Evolutionary conservation across 192 early-diverging fungal species (phyloP).

Genomic region (Podila verticillata): DNA sequence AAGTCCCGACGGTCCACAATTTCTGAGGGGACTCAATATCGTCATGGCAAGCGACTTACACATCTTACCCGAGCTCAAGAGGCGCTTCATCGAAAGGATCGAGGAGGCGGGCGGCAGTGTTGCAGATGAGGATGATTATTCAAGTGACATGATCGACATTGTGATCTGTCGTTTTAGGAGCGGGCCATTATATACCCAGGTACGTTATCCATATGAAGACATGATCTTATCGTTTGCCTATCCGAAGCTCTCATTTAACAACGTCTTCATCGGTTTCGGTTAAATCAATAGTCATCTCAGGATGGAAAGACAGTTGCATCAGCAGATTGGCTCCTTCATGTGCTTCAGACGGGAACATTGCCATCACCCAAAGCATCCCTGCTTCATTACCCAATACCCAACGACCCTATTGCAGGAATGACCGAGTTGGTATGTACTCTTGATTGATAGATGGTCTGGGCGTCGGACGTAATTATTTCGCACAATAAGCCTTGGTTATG

Average conservation of each 20-base stretch:
- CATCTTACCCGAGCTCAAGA: constrained; percentile 13
- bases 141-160: constrained; percentile 25
- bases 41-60: constrained; percentile 19
- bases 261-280: too few relatives aligned
- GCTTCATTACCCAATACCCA: constrained; percentile 68
- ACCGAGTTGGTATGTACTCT: not conserved
- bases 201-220: constrained; percentile 9
- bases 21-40: constrained; percentile 13
- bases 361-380: constrained; percentile 54
- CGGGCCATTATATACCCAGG: constrained; percentile 33
- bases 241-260: not conserved
- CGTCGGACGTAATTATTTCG: constrained; percentile 15
- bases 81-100: constrained; percentile 23
- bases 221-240: not conserved
- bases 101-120: constrained; percentile 20
- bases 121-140: constrained; percentile 10
- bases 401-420: constrained; percentile 57
- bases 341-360: constrained; percentile 45
- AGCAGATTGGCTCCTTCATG: constrained; percentile 62
- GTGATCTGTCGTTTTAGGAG: constrained; percentile 39
- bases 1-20: not conserved
- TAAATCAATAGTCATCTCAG: constrained; percentile 22
- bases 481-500: not conserved
- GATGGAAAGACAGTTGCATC: constrained; percentile 61
- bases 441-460: not conserved